Evolutionary conservation across 1,139 yeast genomes (phyloP).

Genomic region (Pichia sp.): DNA sequence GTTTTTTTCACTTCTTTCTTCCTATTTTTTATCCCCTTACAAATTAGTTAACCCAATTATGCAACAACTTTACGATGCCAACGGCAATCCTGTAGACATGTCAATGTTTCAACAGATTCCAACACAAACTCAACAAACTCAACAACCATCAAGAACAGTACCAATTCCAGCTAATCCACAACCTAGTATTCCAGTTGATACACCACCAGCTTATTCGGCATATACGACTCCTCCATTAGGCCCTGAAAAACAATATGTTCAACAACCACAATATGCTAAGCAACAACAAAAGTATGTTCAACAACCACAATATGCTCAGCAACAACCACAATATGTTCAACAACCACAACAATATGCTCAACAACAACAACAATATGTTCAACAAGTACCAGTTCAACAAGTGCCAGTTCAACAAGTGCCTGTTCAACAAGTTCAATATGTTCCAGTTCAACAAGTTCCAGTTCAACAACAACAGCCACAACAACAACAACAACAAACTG

Average conservation of each 20-base stretch:
- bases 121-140: not conserved
- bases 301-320: not conserved
- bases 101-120: not conserved
- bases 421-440: not conserved
- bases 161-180: not conserved
- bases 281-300: not conserved
- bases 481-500: not conserved
- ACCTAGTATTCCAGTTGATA: not conserved
- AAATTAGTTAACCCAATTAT: not conserved
- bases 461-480: not conserved
- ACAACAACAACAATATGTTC: not conserved
- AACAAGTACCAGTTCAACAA: not conserved
- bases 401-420: not conserved
- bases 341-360: not conserved
- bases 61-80: slow-evolving; percentile 12
- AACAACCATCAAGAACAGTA: not conserved
- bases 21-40: no score
- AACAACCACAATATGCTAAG: not conserved
- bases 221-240: not conserved
- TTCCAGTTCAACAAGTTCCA: not conserved
- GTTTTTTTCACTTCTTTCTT: no score
- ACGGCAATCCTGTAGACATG: slow-evolving; percentile 10
- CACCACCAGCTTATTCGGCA: not conserved
- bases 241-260: not conserved
- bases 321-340: not conserved